These are phyloP conservation scores for Mycena leptocephala DNA, from an alignment of 768 basidiomycete species.

Conservation along the genomic window DNA sequence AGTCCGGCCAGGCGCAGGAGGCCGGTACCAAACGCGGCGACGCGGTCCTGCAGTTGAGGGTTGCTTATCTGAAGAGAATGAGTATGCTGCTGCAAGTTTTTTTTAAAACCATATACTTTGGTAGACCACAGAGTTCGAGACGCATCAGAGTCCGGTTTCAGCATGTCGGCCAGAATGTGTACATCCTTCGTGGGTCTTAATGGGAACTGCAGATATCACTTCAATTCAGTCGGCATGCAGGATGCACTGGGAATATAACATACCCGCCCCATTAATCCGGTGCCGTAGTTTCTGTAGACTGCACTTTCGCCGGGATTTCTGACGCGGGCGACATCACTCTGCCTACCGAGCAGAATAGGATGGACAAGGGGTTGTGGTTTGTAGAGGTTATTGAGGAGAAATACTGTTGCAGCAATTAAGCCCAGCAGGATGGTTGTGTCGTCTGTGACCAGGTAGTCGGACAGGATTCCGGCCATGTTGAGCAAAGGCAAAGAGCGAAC, in stretches of 20 bases:
- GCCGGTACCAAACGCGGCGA: slow-evolving; percentile 83
- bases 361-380: slow-evolving; percentile 91
- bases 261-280: slow-evolving; percentile 87
- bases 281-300: slow-evolving; percentile 92
- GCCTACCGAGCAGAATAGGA: slow-evolving; percentile 93
- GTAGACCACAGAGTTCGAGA: slow-evolving; percentile 87
- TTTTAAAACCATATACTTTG: slow-evolving; percentile 62
- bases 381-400: slow-evolving; percentile 84
- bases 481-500: not conserved
- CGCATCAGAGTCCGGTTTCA: slow-evolving; percentile 77
- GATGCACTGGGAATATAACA: slow-evolving; percentile 40
- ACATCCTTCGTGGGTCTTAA: slow-evolving; percentile 81
- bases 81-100: slow-evolving; percentile 2
- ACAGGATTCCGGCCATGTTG: slow-evolving; percentile 42
- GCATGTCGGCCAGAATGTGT: slow-evolving; percentile 75
- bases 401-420: slow-evolving; percentile 83
- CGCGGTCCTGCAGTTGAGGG: slow-evolving; percentile 76
- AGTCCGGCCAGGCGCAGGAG: slow-evolving; percentile 72
- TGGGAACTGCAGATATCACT: slow-evolving; percentile 83
- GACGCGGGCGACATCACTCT: slow-evolving; percentile 91
- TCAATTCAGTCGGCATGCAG: slow-evolving; percentile 17
- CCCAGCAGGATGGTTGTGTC: slow-evolving; percentile 86
- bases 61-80: slow-evolving; percentile 78
- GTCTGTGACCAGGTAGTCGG: slow-evolving; percentile 81
- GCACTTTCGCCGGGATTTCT: slow-evolving; percentile 89